A percentile compares a stretch with the other conserved stretches of the same genome.
Evolutionary conservation across 192 early-diverging fungal genomes (phyloP).

Genomic region (Allomyces macrogynus): DNA sequence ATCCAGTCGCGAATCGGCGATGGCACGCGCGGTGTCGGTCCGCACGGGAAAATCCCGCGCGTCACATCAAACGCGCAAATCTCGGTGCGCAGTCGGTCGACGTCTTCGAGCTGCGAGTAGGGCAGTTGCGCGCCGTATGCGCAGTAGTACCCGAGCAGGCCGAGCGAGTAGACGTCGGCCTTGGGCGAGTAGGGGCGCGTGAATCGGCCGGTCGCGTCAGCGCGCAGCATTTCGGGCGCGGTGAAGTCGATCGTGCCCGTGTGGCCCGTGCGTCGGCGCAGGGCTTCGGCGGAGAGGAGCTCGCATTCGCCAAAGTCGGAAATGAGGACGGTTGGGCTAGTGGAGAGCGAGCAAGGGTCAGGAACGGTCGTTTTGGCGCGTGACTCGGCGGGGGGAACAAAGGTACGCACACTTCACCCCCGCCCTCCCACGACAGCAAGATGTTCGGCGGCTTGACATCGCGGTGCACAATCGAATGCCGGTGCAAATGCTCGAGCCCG

Average conservation of each 20-base stretch:
- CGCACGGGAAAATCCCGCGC: too few relatives aligned
- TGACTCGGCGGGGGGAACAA: not conserved
- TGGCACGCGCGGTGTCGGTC: too few relatives aligned
- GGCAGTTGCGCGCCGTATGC: slow-evolving; percentile 63
- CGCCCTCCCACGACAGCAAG: slow-evolving; percentile 38
- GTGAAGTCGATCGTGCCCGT: slow-evolving; percentile 90
- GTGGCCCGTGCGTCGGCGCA: slow-evolving; percentile 70
- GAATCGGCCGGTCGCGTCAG: slow-evolving; percentile 34
- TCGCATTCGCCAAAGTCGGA: slow-evolving; percentile 98
- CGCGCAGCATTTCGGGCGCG: slow-evolving; percentile 53
- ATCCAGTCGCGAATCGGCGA: too few relatives aligned
- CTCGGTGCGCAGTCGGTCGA: slow-evolving; percentile 62
- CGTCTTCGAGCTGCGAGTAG: slow-evolving; percentile 66
- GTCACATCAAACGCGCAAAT: slow-evolving; percentile 16
- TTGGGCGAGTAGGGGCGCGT: slow-evolving; percentile 58
- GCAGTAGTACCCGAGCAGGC: slow-evolving; percentile 80
- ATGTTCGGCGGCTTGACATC: slow-evolving; percentile 89
- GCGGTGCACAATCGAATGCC: slow-evolving; percentile 72
- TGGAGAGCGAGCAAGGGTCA: not conserved
- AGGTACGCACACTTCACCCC: too few relatives aligned
- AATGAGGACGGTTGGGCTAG: slow-evolving; percentile 58
- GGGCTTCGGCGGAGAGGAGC: slow-evolving; percentile 41
- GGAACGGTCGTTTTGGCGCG: not conserved
- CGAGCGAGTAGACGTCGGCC: slow-evolving; percentile 89
- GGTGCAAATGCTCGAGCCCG: slow-evolving; percentile 77